A percentile compares a stretch with the other conserved stretches of the same genome.
phyloP scores from a whole-genome alignment of 108 stramenopile genomes.

The Discostella stelligeroides region DNA sequence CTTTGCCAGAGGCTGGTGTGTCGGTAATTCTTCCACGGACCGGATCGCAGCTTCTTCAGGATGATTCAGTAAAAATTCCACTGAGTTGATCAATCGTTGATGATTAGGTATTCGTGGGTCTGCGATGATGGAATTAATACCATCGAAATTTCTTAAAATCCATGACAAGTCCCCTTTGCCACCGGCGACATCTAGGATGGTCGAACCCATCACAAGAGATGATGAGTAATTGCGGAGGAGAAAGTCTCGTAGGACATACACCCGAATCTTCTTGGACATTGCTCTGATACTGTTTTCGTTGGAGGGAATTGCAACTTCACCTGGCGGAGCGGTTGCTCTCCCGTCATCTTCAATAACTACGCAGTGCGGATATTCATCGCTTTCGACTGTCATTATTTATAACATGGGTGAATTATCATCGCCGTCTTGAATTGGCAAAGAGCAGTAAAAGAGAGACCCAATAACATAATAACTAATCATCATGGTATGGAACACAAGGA shows the following conservation, averaged over 20 bases:
- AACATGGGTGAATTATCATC: no score
- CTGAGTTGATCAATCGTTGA: slow-evolving; percentile 52
- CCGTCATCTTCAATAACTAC: neutral
- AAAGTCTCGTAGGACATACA: slow-evolving; percentile 73
- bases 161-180: slow-evolving; percentile 85
- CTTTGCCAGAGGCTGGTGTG: slow-evolving; percentile 68
- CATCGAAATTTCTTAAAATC: slow-evolving; percentile 63
- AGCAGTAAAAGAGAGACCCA: no score
- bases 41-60: slow-evolving; percentile 62
- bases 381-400: no score
- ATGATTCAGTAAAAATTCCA: slow-evolving; percentile 54
- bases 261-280: slow-evolving; percentile 62
- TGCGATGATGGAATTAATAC: slow-evolving; percentile 61
- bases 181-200: slow-evolving; percentile 83
- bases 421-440: no score
- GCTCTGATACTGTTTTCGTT: slow-evolving; percentile 53
- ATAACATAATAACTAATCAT: no score
- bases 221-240: slow-evolving; percentile 41
- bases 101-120: slow-evolving; percentile 69
- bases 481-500: no score
- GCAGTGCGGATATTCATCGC: neutral
- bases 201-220: neutral
- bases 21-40: slow-evolving; percentile 50
- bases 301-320: slow-evolving; percentile 4
- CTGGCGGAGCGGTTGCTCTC: neutral